Evolutionary conservation across 2,329 filamentous ascomycete species (phyloP).

Genomic region (Colletotrichum costaricense): DNA sequence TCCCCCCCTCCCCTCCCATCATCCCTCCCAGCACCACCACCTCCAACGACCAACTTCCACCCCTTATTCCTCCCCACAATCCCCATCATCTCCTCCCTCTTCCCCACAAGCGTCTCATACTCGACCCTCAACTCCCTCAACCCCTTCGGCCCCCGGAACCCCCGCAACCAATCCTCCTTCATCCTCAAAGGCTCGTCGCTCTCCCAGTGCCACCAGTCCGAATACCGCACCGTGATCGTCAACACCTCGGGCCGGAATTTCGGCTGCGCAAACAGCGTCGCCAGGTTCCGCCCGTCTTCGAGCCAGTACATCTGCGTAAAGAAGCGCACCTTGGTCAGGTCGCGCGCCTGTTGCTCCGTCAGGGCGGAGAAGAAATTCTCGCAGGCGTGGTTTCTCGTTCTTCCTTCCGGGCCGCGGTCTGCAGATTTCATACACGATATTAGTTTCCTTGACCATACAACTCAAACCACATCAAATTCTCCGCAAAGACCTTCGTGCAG

Average conservation of each 20-base stretch:
- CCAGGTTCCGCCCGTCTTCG: conserved; percentile 42
- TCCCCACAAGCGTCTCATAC: conserved; percentile 59
- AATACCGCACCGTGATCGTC: conserved; percentile 59
- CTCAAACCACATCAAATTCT: no score
- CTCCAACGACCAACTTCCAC: conserved; percentile 14
- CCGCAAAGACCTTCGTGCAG: no score
- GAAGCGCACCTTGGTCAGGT: conserved; percentile 43
- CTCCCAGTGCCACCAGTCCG: conserved; percentile 62
- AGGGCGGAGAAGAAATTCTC: conserved; percentile 7
- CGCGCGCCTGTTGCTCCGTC: conserved; percentile 38
- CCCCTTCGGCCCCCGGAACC: conserved; percentile 39
- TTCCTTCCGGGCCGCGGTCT: conserved; percentile 20
- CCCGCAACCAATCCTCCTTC: conserved; percentile 49
- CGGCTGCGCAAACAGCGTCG: conserved; percentile 40
- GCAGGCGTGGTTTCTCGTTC: neutral
- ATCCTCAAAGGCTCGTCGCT: conserved; percentile 48
- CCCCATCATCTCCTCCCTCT: conserved; percentile 55
- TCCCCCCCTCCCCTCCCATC: neutral
- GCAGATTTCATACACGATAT: no score
- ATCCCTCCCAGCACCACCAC: neutral
- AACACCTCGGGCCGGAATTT: conserved; percentile 49
- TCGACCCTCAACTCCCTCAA: conserved; percentile 55
- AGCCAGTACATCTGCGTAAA: conserved; percentile 57
- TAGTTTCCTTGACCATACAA: neutral
- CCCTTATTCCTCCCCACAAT: conserved; percentile 47